A percentile compares a stretch with the other conserved stretches of the same genome.
These are phyloP conservation scores for Nidularia pulvinata DNA, from an alignment of 768 basidiomycete species.

Conservation along the genomic window DNA sequence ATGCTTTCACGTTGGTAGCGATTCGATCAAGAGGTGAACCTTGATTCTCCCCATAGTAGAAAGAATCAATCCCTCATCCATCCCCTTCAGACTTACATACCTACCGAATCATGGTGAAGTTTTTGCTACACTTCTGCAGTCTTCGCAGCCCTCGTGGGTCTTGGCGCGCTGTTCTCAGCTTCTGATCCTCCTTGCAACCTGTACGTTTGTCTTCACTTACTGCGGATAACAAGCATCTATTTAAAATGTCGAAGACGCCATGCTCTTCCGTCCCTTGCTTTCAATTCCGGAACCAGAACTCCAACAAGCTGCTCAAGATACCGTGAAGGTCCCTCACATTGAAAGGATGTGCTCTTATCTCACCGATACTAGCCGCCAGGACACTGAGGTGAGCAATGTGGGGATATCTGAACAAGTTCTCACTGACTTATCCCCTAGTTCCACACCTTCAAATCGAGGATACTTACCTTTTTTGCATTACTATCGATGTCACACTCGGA, in stretches of 20 bases:
- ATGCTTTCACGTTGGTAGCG: too few relatives aligned
- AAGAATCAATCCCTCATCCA: too few relatives aligned
- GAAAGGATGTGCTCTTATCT: constrained; percentile 49
- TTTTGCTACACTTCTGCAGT: constrained; percentile 46
- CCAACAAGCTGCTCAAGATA: constrained; percentile 13
- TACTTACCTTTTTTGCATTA: constrained; percentile 39
- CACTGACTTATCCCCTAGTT: constrained; percentile 5
- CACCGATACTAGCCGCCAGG: constrained; percentile 35
- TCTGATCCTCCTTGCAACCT: constrained; percentile 52
- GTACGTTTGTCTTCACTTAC: constrained; percentile 30
- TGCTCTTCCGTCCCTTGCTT: constrained; percentile 41
- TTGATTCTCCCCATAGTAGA: too few relatives aligned
- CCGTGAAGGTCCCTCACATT: constrained; percentile 34
- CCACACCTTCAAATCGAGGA: constrained; percentile 26
- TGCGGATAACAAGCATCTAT: neutral
- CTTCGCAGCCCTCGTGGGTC: constrained; percentile 50
- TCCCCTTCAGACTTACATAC: constrained; percentile 16
- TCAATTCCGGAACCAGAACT: constrained; percentile 24
- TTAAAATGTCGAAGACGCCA: constrained; percentile 29
- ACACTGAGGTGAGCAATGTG: constrained; percentile 33
- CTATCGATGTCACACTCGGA: constrained; percentile 38
- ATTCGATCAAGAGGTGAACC: too few relatives aligned
- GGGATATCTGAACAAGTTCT: neutral
- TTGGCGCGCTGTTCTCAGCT: constrained; percentile 46
- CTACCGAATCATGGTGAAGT: constrained; percentile 37